Base-by-base conservation (phyloP, 208 protist species). In the Sergeia podlipaevii region DNA sequence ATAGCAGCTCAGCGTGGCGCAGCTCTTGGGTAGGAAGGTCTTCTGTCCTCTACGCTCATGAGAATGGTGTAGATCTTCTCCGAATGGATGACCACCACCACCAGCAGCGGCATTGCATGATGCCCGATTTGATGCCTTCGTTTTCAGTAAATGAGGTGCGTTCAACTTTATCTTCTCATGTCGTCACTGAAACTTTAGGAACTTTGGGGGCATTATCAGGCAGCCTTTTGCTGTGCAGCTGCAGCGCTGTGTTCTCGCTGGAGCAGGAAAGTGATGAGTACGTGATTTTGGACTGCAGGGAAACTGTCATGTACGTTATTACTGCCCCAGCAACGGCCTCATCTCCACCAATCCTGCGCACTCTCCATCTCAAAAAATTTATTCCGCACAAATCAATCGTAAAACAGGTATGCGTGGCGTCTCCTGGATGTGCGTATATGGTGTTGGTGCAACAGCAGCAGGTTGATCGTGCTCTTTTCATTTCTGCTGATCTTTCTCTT, bases 1-100 rank as follows among this genome's bases (percentile, higher is more conserved):
- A 58, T 29, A 84, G 77, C 51, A 84, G 77, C 46, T 39, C 61
- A 13, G 77, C 77, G 2, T 84, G 77, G 77, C 60, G 65, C 21
- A 58, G 48, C 18, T 76, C 60, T 38, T 79, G 71, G 72, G 61
- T 74, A 10, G 77, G 77, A 41, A 41, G 57, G 43, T 46, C 28
- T 29, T 70, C 77, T 32, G 70, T 70, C 10, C 48, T 84, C 20
- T 70, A 62, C 47, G 64, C 63, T 6, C 50, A 73, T 41, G 77
- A 84, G 43, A 63, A 58, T 5, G 77, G 68, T 15, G 67, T 76
- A 7, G 43, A 34, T 6, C 52, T 84, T 28, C 62, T 77, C n/a
- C n/a, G n/a, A n/a, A n/a, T n/a, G n/a, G n/a, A n/a, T n/a, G n/a
- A n/a, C n/a, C n/a, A n/a, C 34, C 34, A 38, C 11, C 34, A 11